Conservation (phyloP, 441 rosid genomes). For the Populus hybrid region DNA sequence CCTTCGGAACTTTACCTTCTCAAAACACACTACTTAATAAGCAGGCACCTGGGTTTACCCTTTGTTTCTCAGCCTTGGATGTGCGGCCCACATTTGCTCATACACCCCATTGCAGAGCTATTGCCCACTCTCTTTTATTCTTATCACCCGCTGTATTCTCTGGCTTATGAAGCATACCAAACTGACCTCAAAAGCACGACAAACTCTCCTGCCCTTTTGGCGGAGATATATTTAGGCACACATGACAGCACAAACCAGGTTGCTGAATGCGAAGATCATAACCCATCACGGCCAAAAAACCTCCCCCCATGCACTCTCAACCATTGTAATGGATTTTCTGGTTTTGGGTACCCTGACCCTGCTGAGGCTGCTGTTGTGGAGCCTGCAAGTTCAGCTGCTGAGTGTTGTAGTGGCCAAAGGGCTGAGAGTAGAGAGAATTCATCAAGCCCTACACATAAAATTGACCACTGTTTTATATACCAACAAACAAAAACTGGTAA, state of each 20-base stretch:
- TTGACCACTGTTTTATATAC: neutral
- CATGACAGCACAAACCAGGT: constrained; percentile 80
- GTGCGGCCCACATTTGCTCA: constrained; percentile 34
- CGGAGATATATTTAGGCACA: constrained; percentile 43
- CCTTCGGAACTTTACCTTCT: constrained; percentile 20
- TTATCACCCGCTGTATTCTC: constrained; percentile 25
- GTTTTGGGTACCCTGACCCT: constrained; percentile 79
- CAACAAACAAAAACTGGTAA: neutral
- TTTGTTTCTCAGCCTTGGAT: constrained; percentile 54
- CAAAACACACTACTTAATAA: constrained; percentile 28
- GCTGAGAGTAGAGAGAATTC: constrained; percentile 47
- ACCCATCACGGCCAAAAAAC: constrained; percentile 53
- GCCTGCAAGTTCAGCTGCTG: constrained; percentile 71
- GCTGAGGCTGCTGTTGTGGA: constrained; percentile 69
- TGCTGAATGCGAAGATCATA: constrained; percentile 66
- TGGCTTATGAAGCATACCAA: constrained; percentile 22
- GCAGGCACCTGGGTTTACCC: constrained; percentile 47
- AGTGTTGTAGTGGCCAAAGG: constrained; percentile 56
- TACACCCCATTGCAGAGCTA: constrained; percentile 19
- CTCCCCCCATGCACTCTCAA: constrained; percentile 36
- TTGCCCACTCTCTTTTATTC: constrained; percentile 22
- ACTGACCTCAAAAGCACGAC: constrained; percentile 37
- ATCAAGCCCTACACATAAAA: constrained; percentile 65
- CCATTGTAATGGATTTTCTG: constrained; percentile 84
- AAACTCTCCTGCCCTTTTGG: constrained; percentile 35